Conservation (phyloP, 202 grass and related monocot genomes). For the Brachypodium distachyon region DNA sequence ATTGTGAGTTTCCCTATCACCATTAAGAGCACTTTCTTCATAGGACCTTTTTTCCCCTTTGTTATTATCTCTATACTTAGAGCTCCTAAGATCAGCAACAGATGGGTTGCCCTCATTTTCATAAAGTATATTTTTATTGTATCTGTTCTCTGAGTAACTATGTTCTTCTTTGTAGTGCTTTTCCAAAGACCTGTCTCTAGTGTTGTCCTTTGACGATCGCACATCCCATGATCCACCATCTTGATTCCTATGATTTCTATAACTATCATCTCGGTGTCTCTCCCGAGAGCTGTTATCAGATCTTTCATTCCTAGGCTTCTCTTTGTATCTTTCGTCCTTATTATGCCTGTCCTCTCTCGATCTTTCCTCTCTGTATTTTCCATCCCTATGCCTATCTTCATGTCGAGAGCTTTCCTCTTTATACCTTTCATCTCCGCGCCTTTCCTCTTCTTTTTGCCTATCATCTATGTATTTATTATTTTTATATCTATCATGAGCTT, state of each 20-base stretch:
- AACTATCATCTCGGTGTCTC: slow-evolving; percentile 26
- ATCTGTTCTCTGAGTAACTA: background rate
- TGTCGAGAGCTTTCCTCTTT: slow-evolving; percentile 19
- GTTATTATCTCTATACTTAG: slow-evolving; percentile 34
- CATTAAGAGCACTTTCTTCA: slow-evolving; percentile 20
- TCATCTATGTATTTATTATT: slow-evolving; percentile 13
- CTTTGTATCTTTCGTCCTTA: slow-evolving; percentile 32
- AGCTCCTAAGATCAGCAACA: slow-evolving; percentile 8
- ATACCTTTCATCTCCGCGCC: slow-evolving; percentile 27
- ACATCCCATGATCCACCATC: slow-evolving; percentile 18
- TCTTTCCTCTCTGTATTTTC: slow-evolving; percentile 38
- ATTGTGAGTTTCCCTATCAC: slow-evolving; percentile 16
- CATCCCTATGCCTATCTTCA: slow-evolving; percentile 25
- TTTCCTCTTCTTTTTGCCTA: slow-evolving; percentile 5
- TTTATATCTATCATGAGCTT: background rate
- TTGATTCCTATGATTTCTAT: slow-evolving; percentile 21
- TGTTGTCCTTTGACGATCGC: slow-evolving; percentile 20
- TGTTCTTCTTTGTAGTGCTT: slow-evolving; percentile 27
- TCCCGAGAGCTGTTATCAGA: slow-evolving; percentile 28
- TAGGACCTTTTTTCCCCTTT: slow-evolving; percentile 37
- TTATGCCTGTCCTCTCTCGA: slow-evolving; percentile 12
- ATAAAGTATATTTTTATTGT: slow-evolving; percentile 20
- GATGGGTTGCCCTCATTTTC: slow-evolving; percentile 2
- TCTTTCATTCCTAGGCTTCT: slow-evolving; percentile 21
- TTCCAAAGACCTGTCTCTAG: slow-evolving; percentile 23